Percentiles rank a stretch among this genome's conserved stretches.
These are phyloP conservation scores for Neopestalotiopsis sp. DNA, from an alignment of 2,329 filamentous ascomycete species.

Conservation along the genomic window DNA sequence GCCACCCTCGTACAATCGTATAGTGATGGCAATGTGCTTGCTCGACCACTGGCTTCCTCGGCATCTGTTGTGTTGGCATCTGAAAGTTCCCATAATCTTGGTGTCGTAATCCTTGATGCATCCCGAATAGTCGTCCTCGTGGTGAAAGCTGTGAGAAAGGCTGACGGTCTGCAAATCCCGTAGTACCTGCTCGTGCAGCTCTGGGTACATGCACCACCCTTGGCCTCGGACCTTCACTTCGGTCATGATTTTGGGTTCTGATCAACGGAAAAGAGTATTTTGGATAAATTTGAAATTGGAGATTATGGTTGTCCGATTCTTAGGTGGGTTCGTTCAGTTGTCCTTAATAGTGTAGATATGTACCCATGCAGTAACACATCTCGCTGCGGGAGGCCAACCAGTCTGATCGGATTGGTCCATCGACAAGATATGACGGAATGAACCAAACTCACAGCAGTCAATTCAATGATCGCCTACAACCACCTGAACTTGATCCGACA, in stretches of 20 bases:
- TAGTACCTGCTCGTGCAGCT: conserved; percentile 17
- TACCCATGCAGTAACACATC: neutral
- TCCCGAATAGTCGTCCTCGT: conserved; percentile 22
- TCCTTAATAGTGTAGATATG: neutral
- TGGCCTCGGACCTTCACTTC: neutral
- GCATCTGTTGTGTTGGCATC: conserved; percentile 36
- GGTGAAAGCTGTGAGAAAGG: conserved; percentile 29
- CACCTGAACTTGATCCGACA: too few species aligned
- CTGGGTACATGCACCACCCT: conserved; percentile 18
- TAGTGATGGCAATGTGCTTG: conserved; percentile 39
- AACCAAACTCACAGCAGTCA: too few species aligned
- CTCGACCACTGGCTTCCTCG: conserved; percentile 36
- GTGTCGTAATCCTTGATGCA: conserved; percentile 32
- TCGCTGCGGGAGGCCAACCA: neutral
- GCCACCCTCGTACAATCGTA: conserved; percentile 34
- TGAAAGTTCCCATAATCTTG: conserved; percentile 40
- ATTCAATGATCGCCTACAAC: too few species aligned
- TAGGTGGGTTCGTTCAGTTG: neutral
- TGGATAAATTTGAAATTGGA: neutral
- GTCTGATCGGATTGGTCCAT: neutral
- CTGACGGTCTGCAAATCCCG: conserved; percentile 5
- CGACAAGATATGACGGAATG: too few species aligned
- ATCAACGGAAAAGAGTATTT: neutral
- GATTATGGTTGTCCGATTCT: neutral
- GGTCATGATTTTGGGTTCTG: neutral